phyloP scores from a whole-genome alignment of 2,329 filamentous ascomycete species.

The Cryphonectria nitschkei region DNA sequence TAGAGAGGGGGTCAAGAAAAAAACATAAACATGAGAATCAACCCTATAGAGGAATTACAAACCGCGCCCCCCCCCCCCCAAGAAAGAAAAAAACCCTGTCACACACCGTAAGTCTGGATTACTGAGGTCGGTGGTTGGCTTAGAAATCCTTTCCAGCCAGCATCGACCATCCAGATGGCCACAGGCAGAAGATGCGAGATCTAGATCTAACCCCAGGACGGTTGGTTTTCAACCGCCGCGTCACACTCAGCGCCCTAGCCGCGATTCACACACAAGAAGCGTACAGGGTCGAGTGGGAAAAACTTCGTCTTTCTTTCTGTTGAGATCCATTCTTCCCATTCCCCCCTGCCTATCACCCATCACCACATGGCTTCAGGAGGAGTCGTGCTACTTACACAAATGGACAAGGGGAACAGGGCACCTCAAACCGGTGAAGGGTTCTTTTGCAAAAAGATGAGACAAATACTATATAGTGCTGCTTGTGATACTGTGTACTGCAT shows the following conservation, averaged over 20 bases:
- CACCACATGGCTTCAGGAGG: conserved; percentile 1
- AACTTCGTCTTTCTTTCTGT: not conserved
- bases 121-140: not conserved
- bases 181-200: not conserved
- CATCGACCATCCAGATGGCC: not conserved
- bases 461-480: not conserved
- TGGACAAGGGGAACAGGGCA: not conserved
- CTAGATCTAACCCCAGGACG: not conserved
- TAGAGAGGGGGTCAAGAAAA: not conserved
- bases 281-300: not conserved
- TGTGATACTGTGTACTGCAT: not conserved
- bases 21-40: not conserved
- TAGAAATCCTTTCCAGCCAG: conserved; percentile 1
- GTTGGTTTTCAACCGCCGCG: not conserved
- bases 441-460: not conserved
- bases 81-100: no score
- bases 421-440: not conserved
- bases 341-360: not conserved
- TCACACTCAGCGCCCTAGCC: conserved; percentile 3
- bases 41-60: not conserved
- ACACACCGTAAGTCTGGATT: not conserved
- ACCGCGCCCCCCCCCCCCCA: no score
- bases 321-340: not conserved
- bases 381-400: not conserved
- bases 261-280: not conserved